These are phyloP conservation scores for Dactylellina drechsleri DNA, from an alignment of 2,329 filamentous ascomycete genomes.

Conservation along the genomic window DNA sequence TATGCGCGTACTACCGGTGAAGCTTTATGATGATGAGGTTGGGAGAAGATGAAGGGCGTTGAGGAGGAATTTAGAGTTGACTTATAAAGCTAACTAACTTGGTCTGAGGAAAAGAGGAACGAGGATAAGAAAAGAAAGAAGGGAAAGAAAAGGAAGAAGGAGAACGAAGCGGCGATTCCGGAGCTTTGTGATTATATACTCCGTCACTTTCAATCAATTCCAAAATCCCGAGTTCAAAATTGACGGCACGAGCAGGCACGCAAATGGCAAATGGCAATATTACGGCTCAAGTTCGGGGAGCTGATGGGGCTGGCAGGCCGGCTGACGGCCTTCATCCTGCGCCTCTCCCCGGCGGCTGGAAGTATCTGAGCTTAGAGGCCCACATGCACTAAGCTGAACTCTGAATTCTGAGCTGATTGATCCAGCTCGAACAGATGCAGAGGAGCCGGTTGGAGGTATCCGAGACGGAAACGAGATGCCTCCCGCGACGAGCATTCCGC, in stretches of 20 bases:
- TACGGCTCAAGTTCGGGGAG: too few relatives aligned
- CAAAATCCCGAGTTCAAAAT: too few relatives aligned
- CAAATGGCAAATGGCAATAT: too few relatives aligned
- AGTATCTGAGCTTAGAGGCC: slow-evolving; percentile 3
- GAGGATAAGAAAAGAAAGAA: background rate
- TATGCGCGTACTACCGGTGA: background rate
- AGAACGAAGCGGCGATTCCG: too few relatives aligned
- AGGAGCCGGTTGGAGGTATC: slow-evolving; percentile 43
- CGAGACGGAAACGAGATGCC: slow-evolving; percentile 43
- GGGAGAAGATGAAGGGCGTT: background rate
- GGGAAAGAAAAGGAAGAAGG: slow-evolving; percentile 7
- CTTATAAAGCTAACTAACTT: too few relatives aligned
- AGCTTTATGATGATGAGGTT: background rate
- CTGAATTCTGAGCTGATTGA: slow-evolving; percentile 15
- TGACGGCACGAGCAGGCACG: too few relatives aligned
- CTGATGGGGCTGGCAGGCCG: too few relatives aligned
- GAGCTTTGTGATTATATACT: too few relatives aligned
- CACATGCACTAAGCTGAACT: slow-evolving; percentile 29
- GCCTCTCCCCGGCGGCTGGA: too few relatives aligned
- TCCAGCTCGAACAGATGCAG: too few relatives aligned
- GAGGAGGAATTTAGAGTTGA: background rate
- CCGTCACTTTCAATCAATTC: too few relatives aligned
- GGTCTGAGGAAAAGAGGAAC: background rate
- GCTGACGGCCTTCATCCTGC: too few relatives aligned
- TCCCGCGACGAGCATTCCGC: slow-evolving; percentile 34